Conservation (phyloP, 495 filamentous ascomycete species). For the Neurospora africana region DNA sequence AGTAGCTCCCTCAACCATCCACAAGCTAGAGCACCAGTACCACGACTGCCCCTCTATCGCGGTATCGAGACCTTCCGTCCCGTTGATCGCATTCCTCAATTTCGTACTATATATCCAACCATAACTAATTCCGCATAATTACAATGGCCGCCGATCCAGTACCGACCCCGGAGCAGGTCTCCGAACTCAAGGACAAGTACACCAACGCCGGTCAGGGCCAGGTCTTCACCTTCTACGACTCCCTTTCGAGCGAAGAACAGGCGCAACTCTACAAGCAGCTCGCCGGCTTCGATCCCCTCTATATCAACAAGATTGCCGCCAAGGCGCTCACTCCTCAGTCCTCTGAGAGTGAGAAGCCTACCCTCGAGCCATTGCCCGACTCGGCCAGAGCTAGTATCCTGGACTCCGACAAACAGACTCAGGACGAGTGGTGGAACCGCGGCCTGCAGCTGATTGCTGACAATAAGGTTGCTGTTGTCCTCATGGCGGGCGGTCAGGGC, state of each 20-base stretch:
- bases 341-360: conserved; percentile 31
- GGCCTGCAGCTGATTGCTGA: conserved; percentile 76
- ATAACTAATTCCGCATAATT: background rate
- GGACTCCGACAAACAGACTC: conserved; percentile 70
- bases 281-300: conserved; percentile 62
- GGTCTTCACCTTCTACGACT: conserved; percentile 83
- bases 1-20: background rate
- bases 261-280: conserved; percentile 73
- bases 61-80: background rate
- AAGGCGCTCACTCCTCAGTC: conserved; percentile 68
- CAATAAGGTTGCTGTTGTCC: conserved; percentile 87
- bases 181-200: conserved; percentile 69
- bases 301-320: conserved; percentile 76
- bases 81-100: background rate
- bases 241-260: conserved; percentile 62
- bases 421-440: conserved; percentile 74
- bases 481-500: conserved; percentile 96
- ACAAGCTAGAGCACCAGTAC: background rate
- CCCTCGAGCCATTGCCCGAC: conserved; percentile 84
- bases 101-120: background rate
- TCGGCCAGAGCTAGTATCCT: conserved; percentile 81
- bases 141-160: background rate
- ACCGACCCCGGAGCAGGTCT: conserved; percentile 61
- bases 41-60: background rate
- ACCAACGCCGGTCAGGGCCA: conserved; percentile 72